A percentile compares a stretch with the other conserved stretches of the same genome.
phyloP scores from a whole-genome alignment of 768 basidiomycete species.

The Mycena maculata region DNA sequence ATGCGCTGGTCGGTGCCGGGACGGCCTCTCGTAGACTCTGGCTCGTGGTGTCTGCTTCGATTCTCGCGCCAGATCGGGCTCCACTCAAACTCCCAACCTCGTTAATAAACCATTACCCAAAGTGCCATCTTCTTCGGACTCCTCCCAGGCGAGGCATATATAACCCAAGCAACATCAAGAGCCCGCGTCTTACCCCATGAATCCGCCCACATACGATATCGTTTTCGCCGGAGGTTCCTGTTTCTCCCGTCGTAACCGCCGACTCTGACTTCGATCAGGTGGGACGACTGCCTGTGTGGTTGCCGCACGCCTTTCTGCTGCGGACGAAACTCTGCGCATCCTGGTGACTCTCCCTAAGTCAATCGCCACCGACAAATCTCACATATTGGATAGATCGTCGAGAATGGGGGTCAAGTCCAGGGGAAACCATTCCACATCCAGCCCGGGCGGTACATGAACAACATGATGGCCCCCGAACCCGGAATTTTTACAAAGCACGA shows the following conservation, averaged over 20 bases:
- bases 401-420: neutral
- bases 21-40: no score
- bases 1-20: no score
- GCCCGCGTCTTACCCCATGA: neutral
- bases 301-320: constrained; percentile 4
- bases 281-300: constrained; percentile 6
- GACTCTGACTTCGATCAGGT: neutral
- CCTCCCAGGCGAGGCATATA: neutral
- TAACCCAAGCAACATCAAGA: neutral
- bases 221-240: constrained; percentile 8
- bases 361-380: no score
- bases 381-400: neutral
- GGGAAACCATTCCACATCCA: neutral
- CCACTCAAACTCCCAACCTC: no score
- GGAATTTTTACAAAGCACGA: neutral
- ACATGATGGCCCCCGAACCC: neutral
- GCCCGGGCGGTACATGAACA: neutral
- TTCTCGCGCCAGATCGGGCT: no score
- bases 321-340: neutral
- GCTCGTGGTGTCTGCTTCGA: no score
- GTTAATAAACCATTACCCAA: no score
- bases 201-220: constrained; percentile 2
- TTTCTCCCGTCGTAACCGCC: neutral
- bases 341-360: neutral
- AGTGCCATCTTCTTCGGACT: no score